Conservation (phyloP, 108 stramenopile species). For the Conticribra guillardii region DNA sequence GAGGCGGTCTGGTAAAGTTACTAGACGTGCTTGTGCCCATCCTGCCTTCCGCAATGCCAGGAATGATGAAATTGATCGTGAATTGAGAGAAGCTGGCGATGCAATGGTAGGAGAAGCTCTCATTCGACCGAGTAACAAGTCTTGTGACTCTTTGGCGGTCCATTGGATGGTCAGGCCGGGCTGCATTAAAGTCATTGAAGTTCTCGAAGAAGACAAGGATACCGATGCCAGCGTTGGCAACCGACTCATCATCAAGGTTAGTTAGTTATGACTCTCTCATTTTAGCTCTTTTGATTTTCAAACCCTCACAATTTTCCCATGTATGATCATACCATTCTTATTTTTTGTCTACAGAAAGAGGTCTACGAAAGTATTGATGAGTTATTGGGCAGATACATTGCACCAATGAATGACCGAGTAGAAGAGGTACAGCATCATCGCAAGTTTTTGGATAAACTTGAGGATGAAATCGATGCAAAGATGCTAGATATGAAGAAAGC, state of each 20-base stretch:
- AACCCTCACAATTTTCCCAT: neutral
- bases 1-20: conserved; percentile 62
- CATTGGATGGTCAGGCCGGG: conserved; percentile 88
- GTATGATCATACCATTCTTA: conserved; percentile 1
- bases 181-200: conserved; percentile 83
- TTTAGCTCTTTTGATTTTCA: neutral
- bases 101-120: conserved; percentile 87
- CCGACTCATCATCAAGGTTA: conserved; percentile 76
- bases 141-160: conserved; percentile 79
- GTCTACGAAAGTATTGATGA: conserved; percentile 89
- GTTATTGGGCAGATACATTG: conserved; percentile 83
- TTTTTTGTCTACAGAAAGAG: conserved; percentile 54
- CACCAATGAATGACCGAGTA: conserved; percentile 87
- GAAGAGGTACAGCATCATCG: conserved; percentile 82
- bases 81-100: conserved; percentile 71
- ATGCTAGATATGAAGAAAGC: conserved; percentile 63
- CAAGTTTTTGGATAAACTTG: conserved; percentile 77
- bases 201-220: conserved; percentile 85
- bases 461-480: conserved; percentile 82
- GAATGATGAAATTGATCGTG: conserved; percentile 71
- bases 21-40: conserved; percentile 84
- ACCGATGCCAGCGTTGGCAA: conserved; percentile 88
- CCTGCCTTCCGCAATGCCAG: conserved; percentile 87
- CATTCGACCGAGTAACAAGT: conserved; percentile 84
- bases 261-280: conserved; percentile 5